These are phyloP conservation scores for Aegilops longissima DNA, from an alignment of 176 grass and related monocot species.

Conservation along the genomic window DNA sequence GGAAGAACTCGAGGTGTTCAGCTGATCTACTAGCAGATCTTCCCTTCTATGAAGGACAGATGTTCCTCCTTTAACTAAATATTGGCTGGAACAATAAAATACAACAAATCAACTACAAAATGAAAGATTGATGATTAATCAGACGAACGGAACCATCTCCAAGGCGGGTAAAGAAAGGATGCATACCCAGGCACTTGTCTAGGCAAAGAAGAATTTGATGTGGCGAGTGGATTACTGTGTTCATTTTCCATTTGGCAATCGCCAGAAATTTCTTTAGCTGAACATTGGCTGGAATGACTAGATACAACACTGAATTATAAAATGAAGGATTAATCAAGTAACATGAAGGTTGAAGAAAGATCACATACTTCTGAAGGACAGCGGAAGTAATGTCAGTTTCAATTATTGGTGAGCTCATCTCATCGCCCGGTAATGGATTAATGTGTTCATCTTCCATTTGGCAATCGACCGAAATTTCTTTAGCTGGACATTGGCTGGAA, in stretches of 20 bases:
- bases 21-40: not conserved
- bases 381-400: conserved; percentile 16
- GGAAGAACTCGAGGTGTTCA: not conserved
- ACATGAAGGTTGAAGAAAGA: not conserved
- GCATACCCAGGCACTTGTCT: not conserved
- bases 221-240: not conserved
- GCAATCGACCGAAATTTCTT: not conserved
- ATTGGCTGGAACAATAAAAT: conserved; percentile 16
- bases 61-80: not conserved
- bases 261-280: not conserved
- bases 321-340: not conserved
- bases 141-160: not conserved
- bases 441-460: conserved; percentile 9
- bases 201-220: not conserved
- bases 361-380: not conserved
- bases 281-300: conserved; percentile 3
- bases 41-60: not conserved
- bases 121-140: not conserved
- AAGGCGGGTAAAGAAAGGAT: not conserved
- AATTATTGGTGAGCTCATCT: not conserved
- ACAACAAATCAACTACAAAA: not conserved
- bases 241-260: not conserved
- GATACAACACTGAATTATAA: not conserved
- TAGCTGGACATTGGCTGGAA: conserved; percentile 15
- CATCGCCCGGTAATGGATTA: conserved; percentile 1